Conservation (phyloP, 2,329 filamentous ascomycete genomes). For the Fusarium sp. region DNA sequence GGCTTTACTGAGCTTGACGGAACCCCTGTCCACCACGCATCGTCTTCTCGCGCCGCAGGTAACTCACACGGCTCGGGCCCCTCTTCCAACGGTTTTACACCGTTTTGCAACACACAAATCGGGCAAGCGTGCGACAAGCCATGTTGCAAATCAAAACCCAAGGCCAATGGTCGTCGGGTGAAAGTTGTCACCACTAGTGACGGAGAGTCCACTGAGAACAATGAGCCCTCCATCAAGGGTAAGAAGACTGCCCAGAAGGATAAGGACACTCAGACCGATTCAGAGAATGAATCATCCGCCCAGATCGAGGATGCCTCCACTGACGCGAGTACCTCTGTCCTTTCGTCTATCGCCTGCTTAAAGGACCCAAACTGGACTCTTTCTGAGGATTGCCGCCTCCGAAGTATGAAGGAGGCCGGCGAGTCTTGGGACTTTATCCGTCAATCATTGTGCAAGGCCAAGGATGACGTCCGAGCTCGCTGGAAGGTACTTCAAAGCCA, state of each 20-base stretch:
- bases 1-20: slow-evolving; percentile 1
- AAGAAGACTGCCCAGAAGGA: slow-evolving; percentile 29
- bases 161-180: neutral
- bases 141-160: slow-evolving; percentile 1
- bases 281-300: too few relatives aligned
- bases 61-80: neutral
- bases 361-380: slow-evolving; percentile 48
- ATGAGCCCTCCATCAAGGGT: neutral
- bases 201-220: neutral
- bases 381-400: slow-evolving; percentile 53
- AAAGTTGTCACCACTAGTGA: slow-evolving; percentile 17
- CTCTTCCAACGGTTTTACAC: neutral
- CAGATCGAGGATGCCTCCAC: slow-evolving; percentile 4
- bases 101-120: slow-evolving; percentile 1
- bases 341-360: slow-evolving; percentile 2
- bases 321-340: slow-evolving; percentile 1
- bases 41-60: slow-evolving; percentile 1
- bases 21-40: neutral
- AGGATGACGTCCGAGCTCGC: slow-evolving; percentile 49
- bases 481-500: slow-evolving; percentile 51
- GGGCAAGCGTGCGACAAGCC: slow-evolving; percentile 2
- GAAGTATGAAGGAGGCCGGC: slow-evolving; percentile 51
- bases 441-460: slow-evolving; percentile 44
- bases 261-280: slow-evolving; percentile 2
- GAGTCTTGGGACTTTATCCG: slow-evolving; percentile 51